Base-by-base conservation (phyloP, 495 filamentous ascomycete species). In the Coniosporium apollinis region DNA sequence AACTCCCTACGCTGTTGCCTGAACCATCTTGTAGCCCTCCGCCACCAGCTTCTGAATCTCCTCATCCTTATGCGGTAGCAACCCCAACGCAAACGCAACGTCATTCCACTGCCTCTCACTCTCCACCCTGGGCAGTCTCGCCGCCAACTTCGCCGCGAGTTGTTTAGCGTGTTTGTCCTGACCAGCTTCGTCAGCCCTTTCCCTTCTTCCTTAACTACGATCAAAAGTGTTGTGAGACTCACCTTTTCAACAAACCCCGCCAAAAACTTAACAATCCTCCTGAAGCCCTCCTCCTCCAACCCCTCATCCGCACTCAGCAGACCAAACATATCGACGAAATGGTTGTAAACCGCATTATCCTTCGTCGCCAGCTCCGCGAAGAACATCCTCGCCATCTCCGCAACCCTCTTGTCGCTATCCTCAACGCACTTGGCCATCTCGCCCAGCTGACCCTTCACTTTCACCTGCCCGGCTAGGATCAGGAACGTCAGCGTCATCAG, bases 371-470 rank as follows among this genome's bases (percentile, higher is more conserved):
- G 64, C 59, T 99, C 89, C 0, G 82, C 85, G 54, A 99, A 99
- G 70, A 99, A 99, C 91, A 96, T 99, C 20, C 83, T 66, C 17
- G 84, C 79, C 44, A 99, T 64, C 49, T 99, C 89, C 2, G 82
- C 79, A 40, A 94, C 94, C 34, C 82, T 69, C 62, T 83, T 87
- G 48, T 99, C 89, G 1, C 76, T 71, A 43, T 96, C 91, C 55
- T 99, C 89, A 19, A 96, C 66, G 50, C 89, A 99, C 58, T 96
- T 96, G 14, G 89, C 89, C 89, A 99, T 99, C 58, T 94, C 89
- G 18, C 89, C 91, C 15, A 99, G 65, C 58, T 99, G 89, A n/a
- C 89, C 89, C 62, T 99, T 99, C 52, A 99, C 89, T 61, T 99
- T 99, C 57, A 99, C 89, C 58, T 99, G 89, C 14, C 89, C 89